Base-by-base conservation (phyloP, 768 basidiomycete species). In the Suillus hirtellus region DNA sequence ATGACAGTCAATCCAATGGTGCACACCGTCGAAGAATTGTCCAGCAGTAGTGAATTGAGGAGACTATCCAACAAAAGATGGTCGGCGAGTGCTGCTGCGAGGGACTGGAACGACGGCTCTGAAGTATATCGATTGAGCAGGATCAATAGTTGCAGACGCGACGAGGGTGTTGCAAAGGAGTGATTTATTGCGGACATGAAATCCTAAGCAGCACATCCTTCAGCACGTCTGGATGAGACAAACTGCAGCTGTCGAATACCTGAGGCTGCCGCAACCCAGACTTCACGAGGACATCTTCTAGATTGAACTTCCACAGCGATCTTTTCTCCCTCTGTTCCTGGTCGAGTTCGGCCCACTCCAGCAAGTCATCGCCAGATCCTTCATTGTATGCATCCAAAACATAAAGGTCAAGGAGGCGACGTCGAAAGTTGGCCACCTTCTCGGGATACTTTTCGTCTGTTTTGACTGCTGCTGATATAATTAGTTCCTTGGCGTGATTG, bases 311-410 rank as follows among this genome's bases (percentile, higher is more conserved):
- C 92, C 92, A 95, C 34, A 82, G 78, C 15, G 81, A 78, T 66
- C 82, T 80, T 69, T 80, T 82, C 61, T 84, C 83, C 59, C 87
- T 82, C 68, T 91, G 84, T 27, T 81, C 82, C 65, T 81, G 79
- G 69, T 88, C 84, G 61, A 92, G 75, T 49, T 82, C 84, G 15
- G 87, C 87, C 86, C 88, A 89, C 68, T 93, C 92, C 42, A 94
- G 71, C 37, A 87, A 81, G 70, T 94, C 92, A 50, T 85, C 82
- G 3, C 85, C 86, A 4, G 90, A 92, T 24, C 82, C 84, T 70
- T 92, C 91, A 70, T 90, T 89, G 71, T 83, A 87, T 40, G 87
- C 89, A 70, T 93, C 90, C 60, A 92, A 77, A 19, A 95, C 80
- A 70, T 92, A 93, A 19, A 91, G 79, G 63, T 93, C 89, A 69